Conservation (phyloP, 2,329 filamentous ascomycete species). For the Coleophoma cylindrospora region DNA sequence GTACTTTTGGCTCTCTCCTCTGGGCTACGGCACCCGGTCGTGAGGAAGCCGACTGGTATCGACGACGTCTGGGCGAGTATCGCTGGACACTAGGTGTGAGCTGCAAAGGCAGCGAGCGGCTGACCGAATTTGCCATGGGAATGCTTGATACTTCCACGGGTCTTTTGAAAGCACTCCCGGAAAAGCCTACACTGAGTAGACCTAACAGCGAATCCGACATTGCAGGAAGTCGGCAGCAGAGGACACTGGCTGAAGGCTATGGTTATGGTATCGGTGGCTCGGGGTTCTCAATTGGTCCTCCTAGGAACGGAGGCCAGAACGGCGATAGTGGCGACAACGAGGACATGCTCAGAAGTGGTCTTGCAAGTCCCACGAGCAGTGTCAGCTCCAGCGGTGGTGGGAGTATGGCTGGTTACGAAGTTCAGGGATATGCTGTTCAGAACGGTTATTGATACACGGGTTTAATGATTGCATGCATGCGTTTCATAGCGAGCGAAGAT, state of each 20-base stretch:
- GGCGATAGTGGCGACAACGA: conserved; percentile 4
- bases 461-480: no score
- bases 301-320: neutral
- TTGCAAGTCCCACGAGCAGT: conserved; percentile 8
- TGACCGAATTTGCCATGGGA: conserved; percentile 70
- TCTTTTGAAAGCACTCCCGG: conserved; percentile 63
- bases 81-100: conserved; percentile 90
- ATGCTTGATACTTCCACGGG: conserved; percentile 71
- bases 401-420: conserved; percentile 14
- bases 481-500: no score
- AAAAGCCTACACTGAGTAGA: conserved; percentile 63
- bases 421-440: conserved; percentile 8
- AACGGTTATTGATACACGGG: neutral
- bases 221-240: conserved; percentile 10
- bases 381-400: conserved; percentile 9
- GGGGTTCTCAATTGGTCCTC: conserved; percentile 1
- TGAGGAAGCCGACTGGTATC: conserved; percentile 92
- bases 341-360: conserved; percentile 13
- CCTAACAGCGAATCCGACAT: conserved; percentile 29
- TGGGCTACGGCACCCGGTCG: conserved; percentile 83
- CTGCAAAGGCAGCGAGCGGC: conserved; percentile 49
- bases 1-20: conserved; percentile 85
- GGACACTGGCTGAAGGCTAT: conserved; percentile 16
- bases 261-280: conserved; percentile 7
- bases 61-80: conserved; percentile 79